These are phyloP conservation scores for Poteriospumella lacustris DNA, from an alignment of 108 stramenopile species.

Conservation along the genomic window DNA sequence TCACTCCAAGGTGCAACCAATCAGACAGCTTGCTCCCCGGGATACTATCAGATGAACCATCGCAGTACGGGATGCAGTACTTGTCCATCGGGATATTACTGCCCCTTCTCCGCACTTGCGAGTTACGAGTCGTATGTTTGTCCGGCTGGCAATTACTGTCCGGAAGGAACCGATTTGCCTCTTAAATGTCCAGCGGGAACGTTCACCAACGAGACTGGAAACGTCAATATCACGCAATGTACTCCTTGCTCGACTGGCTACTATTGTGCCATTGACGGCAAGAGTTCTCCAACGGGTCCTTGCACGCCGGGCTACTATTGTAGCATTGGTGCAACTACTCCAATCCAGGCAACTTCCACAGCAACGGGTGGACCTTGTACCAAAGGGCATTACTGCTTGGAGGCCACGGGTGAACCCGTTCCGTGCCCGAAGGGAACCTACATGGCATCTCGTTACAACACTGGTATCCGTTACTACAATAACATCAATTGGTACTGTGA, in stretches of 20 bases:
- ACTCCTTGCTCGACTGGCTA: slow-evolving; percentile 29
- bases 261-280: slow-evolving; percentile 36
- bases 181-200: slow-evolving; percentile 27
- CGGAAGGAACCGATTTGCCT: neutral
- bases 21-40: neutral
- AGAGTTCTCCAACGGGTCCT: slow-evolving; percentile 31
- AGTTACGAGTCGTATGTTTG: slow-evolving; percentile 3
- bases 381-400: neutral
- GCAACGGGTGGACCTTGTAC: neutral
- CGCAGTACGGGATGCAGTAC: neutral
- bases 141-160: slow-evolving; percentile 8
- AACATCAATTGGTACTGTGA: slow-evolving; percentile 24
- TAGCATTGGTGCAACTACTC: neutral
- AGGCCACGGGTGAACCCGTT: neutral
- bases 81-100: slow-evolving; percentile 1
- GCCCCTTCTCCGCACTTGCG: neutral
- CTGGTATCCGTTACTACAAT: neutral
- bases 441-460: neutral
- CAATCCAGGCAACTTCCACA: neutral
- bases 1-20: slow-evolving; percentile 21
- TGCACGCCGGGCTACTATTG: slow-evolving; percentile 36
- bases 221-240: slow-evolving; percentile 33
- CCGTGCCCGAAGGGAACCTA: neutral
- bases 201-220: slow-evolving; percentile 18
- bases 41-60: neutral